phyloP scores from a whole-genome alignment of 192 early-diverging fungal genomes.

The Dispira simplex region DNA sequence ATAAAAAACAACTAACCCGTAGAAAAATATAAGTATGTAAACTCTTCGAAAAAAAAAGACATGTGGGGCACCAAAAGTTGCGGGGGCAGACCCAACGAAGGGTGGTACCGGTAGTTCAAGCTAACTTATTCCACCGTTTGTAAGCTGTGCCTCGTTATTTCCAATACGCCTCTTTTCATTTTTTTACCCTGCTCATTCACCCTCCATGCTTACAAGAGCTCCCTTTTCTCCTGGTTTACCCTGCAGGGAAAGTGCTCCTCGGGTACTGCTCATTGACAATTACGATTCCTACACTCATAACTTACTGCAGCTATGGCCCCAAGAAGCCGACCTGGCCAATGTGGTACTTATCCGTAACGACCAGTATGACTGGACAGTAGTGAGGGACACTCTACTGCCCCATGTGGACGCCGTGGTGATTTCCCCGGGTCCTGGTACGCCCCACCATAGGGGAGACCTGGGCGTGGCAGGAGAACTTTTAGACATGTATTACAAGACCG shows the following conservation, averaged over 20 bases:
- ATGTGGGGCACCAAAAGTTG: too few species aligned
- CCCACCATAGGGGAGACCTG: conserved; percentile 37
- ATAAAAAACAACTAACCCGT: too few species aligned
- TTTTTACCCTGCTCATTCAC: too few species aligned
- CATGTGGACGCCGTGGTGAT: conserved; percentile 80
- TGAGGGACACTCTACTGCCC: conserved; percentile 44
- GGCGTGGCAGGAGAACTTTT: conserved; percentile 16
- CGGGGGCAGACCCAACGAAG: too few species aligned
- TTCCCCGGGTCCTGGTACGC: conserved; percentile 87
- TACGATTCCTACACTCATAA: conserved; percentile 98
- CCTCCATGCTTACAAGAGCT: too few species aligned
- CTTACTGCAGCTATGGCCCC: conserved; percentile 53
- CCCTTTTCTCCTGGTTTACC: too few species aligned
- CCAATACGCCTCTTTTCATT: too few species aligned
- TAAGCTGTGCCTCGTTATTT: too few species aligned
- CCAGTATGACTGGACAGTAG: conserved; percentile 64
- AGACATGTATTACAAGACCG: background rate
- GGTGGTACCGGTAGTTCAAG: too few species aligned
- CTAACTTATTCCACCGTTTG: too few species aligned
- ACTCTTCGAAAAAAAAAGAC: too few species aligned
- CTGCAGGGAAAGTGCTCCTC: conserved; percentile 11
- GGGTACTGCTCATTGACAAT: conserved; percentile 81
- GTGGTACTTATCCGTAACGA: conserved; percentile 85
- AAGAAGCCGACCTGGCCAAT: conserved; percentile 20
- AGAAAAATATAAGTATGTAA: too few species aligned